A percentile compares a stretch with the other conserved stretches of the same genome.
These are phyloP conservation scores for Acer yangbiense DNA, from an alignment of 345 rosid genomes.

Conservation along the genomic window DNA sequence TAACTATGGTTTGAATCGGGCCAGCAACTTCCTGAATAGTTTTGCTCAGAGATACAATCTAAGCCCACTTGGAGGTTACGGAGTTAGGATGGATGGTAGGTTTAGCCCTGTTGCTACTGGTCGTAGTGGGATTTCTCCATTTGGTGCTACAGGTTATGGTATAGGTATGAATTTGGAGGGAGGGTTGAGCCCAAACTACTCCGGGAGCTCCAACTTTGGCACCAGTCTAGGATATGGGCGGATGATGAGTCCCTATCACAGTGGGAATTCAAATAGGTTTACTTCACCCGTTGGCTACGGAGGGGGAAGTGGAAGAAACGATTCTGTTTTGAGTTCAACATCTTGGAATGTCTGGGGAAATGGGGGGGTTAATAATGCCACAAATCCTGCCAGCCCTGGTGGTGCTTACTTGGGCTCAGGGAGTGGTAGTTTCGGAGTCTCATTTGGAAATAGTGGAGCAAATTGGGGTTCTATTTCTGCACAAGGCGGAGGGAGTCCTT, in stretches of 20 bases:
- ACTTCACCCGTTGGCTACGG: slow-evolving; percentile 70
- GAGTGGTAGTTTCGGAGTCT: slow-evolving; percentile 58
- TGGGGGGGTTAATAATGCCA: slow-evolving; percentile 45
- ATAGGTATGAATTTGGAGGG: slow-evolving; percentile 71
- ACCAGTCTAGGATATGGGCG: slow-evolving; percentile 69
- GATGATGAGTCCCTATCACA: slow-evolving; percentile 53
- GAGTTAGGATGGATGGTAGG: slow-evolving; percentile 72
- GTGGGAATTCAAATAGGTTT: slow-evolving; percentile 64
- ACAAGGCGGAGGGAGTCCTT: slow-evolving; percentile 44
- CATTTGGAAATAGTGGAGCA: slow-evolving; percentile 64
- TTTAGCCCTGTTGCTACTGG: slow-evolving; percentile 69
- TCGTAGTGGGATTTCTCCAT: slow-evolving; percentile 64
- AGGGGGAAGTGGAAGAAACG: slow-evolving; percentile 51
- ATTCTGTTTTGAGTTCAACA: slow-evolving; percentile 57
- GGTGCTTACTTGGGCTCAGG: slow-evolving; percentile 52
- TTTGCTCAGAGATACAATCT: slow-evolving; percentile 71
- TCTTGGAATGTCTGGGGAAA: slow-evolving; percentile 83
- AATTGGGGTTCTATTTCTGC: slow-evolving; percentile 67
- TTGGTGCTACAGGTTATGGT: slow-evolving; percentile 61
- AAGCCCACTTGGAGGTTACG: slow-evolving; percentile 54
- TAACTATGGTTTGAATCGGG: slow-evolving; percentile 62
- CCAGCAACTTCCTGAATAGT: slow-evolving; percentile 66
- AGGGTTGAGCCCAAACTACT: slow-evolving; percentile 60
- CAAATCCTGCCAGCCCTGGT: slow-evolving; percentile 50
- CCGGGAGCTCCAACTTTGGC: slow-evolving; percentile 58